Percentiles rank a stretch among this genome's conserved stretches.
Evolutionary conservation across 768 basidiomycete genomes (phyloP).

Genomic region (Pisolithus microcarpus): DNA sequence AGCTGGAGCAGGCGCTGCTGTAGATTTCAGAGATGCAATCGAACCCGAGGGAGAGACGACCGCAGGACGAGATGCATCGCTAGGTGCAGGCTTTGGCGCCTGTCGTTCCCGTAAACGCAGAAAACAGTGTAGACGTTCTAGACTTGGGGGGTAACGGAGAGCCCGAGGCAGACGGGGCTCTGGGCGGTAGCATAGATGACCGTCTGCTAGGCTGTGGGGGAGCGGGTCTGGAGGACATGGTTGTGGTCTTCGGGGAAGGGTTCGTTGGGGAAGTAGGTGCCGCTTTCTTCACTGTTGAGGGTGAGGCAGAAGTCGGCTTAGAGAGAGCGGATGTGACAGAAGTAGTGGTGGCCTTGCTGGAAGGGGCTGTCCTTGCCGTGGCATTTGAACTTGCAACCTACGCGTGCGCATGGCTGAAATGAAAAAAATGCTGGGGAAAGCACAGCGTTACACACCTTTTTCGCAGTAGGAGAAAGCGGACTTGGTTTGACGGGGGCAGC

Average conservation of each 20-base stretch:
- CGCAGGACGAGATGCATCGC: conserved; percentile 35
- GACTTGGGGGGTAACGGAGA: conserved; percentile 32
- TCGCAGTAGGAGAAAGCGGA: conserved; percentile 51
- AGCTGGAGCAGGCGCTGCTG: conserved; percentile 25
- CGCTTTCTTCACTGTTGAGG: conserved; percentile 25
- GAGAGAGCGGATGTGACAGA: conserved; percentile 26
- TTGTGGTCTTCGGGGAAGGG: conserved; percentile 25
- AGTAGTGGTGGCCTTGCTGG: conserved; percentile 34
- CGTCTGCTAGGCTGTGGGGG: conserved; percentile 29
- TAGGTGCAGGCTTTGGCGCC: conserved; percentile 12
- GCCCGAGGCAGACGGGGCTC: conserved; percentile 35
- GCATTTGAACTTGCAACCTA: conserved; percentile 63
- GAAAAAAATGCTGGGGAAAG: conserved; percentile 11
- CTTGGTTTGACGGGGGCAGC: conserved; percentile 38
- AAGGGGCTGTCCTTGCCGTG: conserved; percentile 37
- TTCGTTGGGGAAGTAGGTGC: conserved; percentile 22
- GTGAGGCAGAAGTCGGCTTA: conserved; percentile 20
- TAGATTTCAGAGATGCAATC: conserved; percentile 40
- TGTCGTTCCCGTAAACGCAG: conserved; percentile 20
- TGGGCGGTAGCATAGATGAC: conserved; percentile 26
- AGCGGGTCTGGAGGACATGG: conserved; percentile 28
- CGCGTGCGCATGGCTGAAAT: conserved; percentile 21
- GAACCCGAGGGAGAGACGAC: conserved; percentile 53
- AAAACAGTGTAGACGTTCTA: conserved; percentile 25
- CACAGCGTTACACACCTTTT: conserved; percentile 48